phyloP scores from a whole-genome alignment of 148 eudicot genomes.

The Diospyros kaki region DNA sequence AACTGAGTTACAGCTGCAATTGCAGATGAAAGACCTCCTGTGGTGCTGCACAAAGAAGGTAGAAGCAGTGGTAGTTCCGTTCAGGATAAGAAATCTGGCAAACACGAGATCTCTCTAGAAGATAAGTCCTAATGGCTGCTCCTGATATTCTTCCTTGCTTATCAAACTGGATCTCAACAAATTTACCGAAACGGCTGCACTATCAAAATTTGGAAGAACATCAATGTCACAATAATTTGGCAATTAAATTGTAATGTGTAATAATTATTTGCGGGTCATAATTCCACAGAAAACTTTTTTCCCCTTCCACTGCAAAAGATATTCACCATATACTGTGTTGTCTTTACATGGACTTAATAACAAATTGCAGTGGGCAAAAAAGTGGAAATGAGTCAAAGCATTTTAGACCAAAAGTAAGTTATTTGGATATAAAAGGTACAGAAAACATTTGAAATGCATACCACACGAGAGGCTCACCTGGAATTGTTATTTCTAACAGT shows the following conservation, averaged over 20 bases:
- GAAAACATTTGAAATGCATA: too few species aligned
- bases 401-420: too few species aligned
- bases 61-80: conserved; percentile 87
- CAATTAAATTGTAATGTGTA: too few species aligned
- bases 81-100: conserved; percentile 90
- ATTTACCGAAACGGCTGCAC: conserved; percentile 90
- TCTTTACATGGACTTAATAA: too few species aligned
- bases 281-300: neutral
- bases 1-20: too few species aligned
- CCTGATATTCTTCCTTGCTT: conserved; percentile 86
- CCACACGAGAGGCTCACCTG: conserved; percentile 40
- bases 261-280: too few species aligned
- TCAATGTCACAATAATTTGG: neutral
- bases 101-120: conserved; percentile 94
- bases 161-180: conserved; percentile 90
- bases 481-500: conserved; percentile 94
- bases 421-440: too few species aligned
- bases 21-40: conserved; percentile 38
- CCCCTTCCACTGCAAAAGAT: neutral
- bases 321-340: neutral
- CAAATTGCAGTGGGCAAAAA: too few species aligned
- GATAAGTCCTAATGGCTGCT: conserved; percentile 92
- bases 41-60: conserved; percentile 88
- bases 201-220: neutral
- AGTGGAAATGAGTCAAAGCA: too few species aligned